These are phyloP conservation scores for Alternaria postmessia DNA, from an alignment of 2,329 filamentous ascomycete species.

Conservation along the genomic window DNA sequence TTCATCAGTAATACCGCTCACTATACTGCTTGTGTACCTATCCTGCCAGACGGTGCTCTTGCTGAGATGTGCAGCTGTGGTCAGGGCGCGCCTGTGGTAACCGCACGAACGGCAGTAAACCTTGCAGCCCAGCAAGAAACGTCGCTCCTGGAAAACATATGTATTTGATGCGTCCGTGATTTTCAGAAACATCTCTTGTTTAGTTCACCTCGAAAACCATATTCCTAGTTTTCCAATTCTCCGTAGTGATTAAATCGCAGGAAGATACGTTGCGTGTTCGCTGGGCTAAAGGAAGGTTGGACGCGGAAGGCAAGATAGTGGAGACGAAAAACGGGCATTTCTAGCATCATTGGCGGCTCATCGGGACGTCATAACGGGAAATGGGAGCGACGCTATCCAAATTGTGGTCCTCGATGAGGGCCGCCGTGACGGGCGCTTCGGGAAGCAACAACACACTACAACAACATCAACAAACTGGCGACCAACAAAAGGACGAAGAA, in stretches of 20 bases:
- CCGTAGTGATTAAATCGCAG: background rate
- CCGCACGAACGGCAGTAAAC: conserved; percentile 26
- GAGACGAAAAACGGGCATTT: conserved; percentile 4
- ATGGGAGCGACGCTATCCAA: conserved; percentile 45
- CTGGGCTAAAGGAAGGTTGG: conserved; percentile 5
- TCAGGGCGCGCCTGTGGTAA: conserved; percentile 18
- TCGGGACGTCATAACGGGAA: conserved; percentile 41
- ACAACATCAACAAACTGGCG: conserved; percentile 23
- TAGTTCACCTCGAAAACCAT: background rate
- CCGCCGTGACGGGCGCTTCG: conserved; percentile 26
- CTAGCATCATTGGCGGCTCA: conserved; percentile 27
- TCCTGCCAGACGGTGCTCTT: conserved; percentile 12
- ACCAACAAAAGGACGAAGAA: conserved; percentile 20
- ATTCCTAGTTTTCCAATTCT: background rate
- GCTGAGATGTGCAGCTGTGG: conserved; percentile 19
- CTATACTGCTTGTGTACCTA: conserved; percentile 38
- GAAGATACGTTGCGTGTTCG: conserved; percentile 5
- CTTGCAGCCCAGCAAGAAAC: conserved; percentile 2
- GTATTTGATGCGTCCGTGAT: conserved; percentile 16
- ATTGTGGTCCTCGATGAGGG: conserved; percentile 42
- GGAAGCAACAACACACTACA: conserved; percentile 20
- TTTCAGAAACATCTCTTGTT: background rate
- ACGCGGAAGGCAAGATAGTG: conserved; percentile 4
- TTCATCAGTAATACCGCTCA: conserved; percentile 33
- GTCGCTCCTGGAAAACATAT: conserved; percentile 22